phyloP scores from a whole-genome alignment of 73 alveolate genomes.

The Paramecium octaurelia region DNA sequence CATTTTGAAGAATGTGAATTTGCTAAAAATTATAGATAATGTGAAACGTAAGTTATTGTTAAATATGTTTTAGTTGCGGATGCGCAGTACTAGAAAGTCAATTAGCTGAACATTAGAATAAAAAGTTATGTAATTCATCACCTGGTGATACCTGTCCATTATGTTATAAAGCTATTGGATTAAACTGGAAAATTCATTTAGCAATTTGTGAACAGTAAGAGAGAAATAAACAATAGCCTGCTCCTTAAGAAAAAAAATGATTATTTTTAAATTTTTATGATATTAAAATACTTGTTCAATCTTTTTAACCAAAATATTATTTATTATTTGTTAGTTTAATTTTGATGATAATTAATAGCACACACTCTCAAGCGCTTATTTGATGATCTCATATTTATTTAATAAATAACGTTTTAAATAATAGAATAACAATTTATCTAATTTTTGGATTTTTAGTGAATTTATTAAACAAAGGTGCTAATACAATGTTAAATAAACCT shows the following conservation, averaged over 20 bases:
- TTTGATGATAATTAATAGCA: no score
- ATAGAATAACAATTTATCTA: no score
- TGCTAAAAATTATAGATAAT: constrained; percentile 77
- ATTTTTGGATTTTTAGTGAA: no score
- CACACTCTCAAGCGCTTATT: no score
- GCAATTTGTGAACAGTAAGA: constrained; percentile 8
- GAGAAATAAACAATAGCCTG: not conserved
- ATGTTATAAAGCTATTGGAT: constrained; percentile 15
- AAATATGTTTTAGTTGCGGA: not conserved
- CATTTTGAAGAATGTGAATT: constrained; percentile 87
- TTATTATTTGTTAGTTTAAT: no score
- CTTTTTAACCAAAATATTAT: not conserved
- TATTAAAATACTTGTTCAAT: not conserved
- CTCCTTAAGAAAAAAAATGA: not conserved
- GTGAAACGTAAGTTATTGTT: constrained; percentile 47
- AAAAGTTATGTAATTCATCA: not conserved
- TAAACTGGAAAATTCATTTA: constrained; percentile 35
- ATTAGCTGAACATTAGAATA: not conserved
- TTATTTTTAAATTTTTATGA: not conserved
- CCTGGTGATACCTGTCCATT: constrained; percentile 23
- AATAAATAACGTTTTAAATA: no score
- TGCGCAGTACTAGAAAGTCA: not conserved
- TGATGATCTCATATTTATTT: no score
- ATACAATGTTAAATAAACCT: no score
- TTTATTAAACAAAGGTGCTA: no score